Evolutionary conservation across 2,329 filamentous ascomycete genomes (phyloP).

Genomic region (Orbilia brochopaga): DNA sequence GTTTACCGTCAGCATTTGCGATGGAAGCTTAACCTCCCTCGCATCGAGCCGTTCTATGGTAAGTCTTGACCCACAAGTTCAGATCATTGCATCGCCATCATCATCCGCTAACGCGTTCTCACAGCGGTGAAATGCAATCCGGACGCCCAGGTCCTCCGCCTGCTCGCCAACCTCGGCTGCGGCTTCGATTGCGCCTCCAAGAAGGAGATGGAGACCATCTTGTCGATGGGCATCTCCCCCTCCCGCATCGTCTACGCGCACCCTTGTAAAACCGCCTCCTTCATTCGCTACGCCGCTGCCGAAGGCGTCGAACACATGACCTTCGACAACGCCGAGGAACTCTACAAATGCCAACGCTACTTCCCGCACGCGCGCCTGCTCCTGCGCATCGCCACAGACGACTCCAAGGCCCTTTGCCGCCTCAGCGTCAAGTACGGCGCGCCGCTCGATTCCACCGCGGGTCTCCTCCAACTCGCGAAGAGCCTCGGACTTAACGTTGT

Average conservation of each 20-base stretch:
- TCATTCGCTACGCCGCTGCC: conserved; percentile 85
- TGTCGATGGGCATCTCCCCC: conserved; percentile 80
- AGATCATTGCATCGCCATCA: conserved; percentile 6
- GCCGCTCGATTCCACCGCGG: conserved; percentile 77
- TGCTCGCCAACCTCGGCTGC: conserved; percentile 85
- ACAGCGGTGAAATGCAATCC: conserved; percentile 98
- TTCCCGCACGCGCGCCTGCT: conserved; percentile 89
- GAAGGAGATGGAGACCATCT: conserved; percentile 90
- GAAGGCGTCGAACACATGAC: conserved; percentile 96
- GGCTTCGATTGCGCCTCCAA: conserved; percentile 99
- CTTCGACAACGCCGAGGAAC: conserved; percentile 96
- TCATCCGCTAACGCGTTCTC: conserved; percentile 45
- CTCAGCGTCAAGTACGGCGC: conserved; percentile 98
- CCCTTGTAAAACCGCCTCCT: conserved; percentile 99
- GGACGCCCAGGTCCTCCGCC: conserved; percentile 83
- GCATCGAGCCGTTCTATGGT: conserved; percentile 97
- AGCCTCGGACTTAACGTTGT: conserved; percentile 86
- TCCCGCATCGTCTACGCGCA: conserved; percentile 97
- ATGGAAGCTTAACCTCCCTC: conserved; percentile 92
- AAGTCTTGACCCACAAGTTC: conserved; percentile 57
- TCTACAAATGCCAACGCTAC: conserved; percentile 94
- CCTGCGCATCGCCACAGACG: conserved; percentile 93
- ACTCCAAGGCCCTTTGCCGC: conserved; percentile 90
- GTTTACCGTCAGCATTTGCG: conserved; percentile 98
- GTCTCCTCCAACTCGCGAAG: conserved; percentile 79